Base-by-base conservation (phyloP, 805 yeast genomes). In the Metschnikowia kunwiensis region DNA sequence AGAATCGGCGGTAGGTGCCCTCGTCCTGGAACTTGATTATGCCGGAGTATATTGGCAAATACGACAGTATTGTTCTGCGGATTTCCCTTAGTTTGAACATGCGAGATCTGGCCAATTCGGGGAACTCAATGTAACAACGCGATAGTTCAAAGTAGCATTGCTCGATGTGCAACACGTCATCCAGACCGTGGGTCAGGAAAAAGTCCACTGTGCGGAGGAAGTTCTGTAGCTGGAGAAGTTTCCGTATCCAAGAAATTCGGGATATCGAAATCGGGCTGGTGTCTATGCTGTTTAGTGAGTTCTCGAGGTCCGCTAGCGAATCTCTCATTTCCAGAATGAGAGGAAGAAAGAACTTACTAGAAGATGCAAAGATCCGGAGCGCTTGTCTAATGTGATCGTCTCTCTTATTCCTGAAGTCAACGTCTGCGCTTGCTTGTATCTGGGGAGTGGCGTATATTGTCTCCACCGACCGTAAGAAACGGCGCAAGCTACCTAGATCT, bases 61-160 rank as follows among this genome's bases (percentile, higher is more conserved):
- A 30, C 7, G 25, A 18, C 3, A 29, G 30, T 11, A 47, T 14
- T 3, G 25, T 25, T 5, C 18, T 21, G 10, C 37, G 40, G 23
- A 46, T 30, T 4, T 20, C 21, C 4, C 19, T 24, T 16, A 43
- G 25, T 22, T 25, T 31, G 12, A 18, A 12, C 7, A 26, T 21
- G 15, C 51, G 40, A 26, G 20, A 22, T 2, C 13, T 15, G 5
- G 40, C 47, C 34, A 42, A 31, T 5, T 22, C 19, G 8, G 28
- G 27, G 16, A 47, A 45, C 9, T 45, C 44, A 10, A 32, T 29
- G 26, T 38, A 42, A 30, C 44, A 43, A n/a, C 51, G 44, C 2
- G 50, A 34, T 6, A 47, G 24, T 24, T 45, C 50, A 17, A 45
- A 45, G 19, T 40, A 41, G 21, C 40, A 32, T n/a, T 26, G 15